Base-by-base conservation (phyloP, 148 eudicot species). In the Diospyros lotus region DNA sequence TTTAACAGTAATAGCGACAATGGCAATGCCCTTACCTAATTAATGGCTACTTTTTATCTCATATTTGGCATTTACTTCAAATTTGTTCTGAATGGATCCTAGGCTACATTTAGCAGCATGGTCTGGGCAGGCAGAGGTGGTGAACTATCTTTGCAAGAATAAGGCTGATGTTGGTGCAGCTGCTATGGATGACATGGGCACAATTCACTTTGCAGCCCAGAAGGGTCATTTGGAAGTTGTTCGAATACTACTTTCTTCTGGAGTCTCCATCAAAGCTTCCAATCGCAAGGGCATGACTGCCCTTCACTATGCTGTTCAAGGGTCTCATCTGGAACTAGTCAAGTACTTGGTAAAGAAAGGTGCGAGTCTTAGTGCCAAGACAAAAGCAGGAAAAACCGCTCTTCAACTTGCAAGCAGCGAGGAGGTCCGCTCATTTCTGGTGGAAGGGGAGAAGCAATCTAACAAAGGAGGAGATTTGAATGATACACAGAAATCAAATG, bases 51-150 rank as follows among this genome's bases (percentile, higher is more conserved):
- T 64, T 15, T 41, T 44, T 17, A 46, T 62, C 66, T 1, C 58
- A 18, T 58, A 2, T 5, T 8, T 46, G 65, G 43, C 65, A 66
- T 67, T 42, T 42, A 9, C 7, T 13, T 71, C 40, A 39, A 8
- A 48, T 88, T 92, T 91, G 67, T 82, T 86, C 73, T 62, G 14
- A 78, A 63, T 76, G 84, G 64, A 76, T 45, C 52, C 54, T 75
- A 95, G 99, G 78, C 83, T 95, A 68, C 98, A 93, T 87, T 88
- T 95, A 81, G 99, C 99, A 82, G 94, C 99, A 63, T 95, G 97
- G 98, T 85, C 99, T 54, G 99, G 99, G 69, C 94, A 95, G 50
- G 77, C 90, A 54, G 78, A 89, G 71, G 87, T 91, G 59, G 94
- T 86, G 61, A 84, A 68, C 75, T 83, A 77, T 82, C 92, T 95